Evolutionary conservation across 345 rosid genomes (phyloP).

Genomic region (Aquilaria malaccensis): DNA sequence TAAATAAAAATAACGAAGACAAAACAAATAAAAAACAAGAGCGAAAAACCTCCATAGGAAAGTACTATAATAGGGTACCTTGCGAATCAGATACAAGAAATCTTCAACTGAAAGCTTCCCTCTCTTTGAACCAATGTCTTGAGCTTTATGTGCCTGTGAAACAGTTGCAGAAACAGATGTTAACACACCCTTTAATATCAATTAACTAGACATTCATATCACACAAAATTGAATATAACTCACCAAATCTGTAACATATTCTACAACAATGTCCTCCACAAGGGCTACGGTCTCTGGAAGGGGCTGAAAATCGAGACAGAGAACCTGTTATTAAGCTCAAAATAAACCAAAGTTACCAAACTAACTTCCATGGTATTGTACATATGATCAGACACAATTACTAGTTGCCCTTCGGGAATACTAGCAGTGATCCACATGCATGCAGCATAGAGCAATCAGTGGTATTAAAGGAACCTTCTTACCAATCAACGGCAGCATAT

Average conservation of each 20-base stretch:
- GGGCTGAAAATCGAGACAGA: constrained; percentile 44
- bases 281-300: constrained; percentile 92
- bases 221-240: constrained; percentile 9
- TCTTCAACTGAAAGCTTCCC: constrained; percentile 83
- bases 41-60: too few species aligned
- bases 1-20: neutral
- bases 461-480: neutral
- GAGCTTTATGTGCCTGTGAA: constrained; percentile 78
- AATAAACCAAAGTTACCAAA: neutral
- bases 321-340: neutral
- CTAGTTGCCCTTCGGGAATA: too few species aligned
- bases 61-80: constrained; percentile 33
- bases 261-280: constrained; percentile 89
- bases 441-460: neutral
- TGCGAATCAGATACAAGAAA: constrained; percentile 73
- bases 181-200: neutral
- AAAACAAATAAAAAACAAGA: neutral
- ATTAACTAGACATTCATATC: neutral
- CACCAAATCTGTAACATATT: constrained; percentile 89
- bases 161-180: neutral
- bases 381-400: too few species aligned
- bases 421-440: too few species aligned
- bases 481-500: neutral
- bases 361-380: neutral
- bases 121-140: constrained; percentile 76